Evolutionary conservation across 768 basidiomycete species (phyloP), one percentile per base, ranked within the genome.

Genomic region (Suillus fuscotomentosus): DNA sequence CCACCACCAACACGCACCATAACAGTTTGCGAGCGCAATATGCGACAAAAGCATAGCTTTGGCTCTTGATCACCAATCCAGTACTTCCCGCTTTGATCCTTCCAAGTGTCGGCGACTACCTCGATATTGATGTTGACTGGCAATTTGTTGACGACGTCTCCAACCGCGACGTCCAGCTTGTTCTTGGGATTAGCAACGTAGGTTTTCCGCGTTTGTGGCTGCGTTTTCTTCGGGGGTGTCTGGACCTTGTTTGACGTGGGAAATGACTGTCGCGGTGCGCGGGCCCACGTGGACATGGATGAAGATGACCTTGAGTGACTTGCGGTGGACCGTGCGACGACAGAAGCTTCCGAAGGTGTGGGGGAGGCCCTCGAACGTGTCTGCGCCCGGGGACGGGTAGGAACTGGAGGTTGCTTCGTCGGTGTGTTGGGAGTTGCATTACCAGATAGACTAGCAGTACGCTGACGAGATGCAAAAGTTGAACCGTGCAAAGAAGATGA

Each of bases 1-100:
- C 96, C 96, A 42, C 96, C 96, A 34, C 95, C 95, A 15, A 97
- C 94, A 65, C 95, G 86, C 51, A 98, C 95, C 95, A 97, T 97
- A 67, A 97, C 95, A 0, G 92, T 95, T 70, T 94, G 91, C 1
- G 91, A 94, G 13, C 94, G 88, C 34, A 97, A 78, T 54, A 97
- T 97, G 34, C 95, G 86, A 75, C 94, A 95, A 75, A 95, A 97
- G 75, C 94, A 96, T 39, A 97, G 80, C 75, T 88, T 94, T 7
- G 94, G 87, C 60, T 96, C 93, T 69, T 93, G 87, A 68, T 94
- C 89, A 15, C 96, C 96, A 69, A 97, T 97, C 95, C 94, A 97
- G 72, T 96, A 95, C 72, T 95, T 95, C 22, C 95, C 95, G 66
- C 94, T 95, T 76, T 92, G 88, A 73, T 96, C 95, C 73, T 88